Evolutionary conservation across 2,329 filamentous ascomycete species (phyloP).

Genomic region (Ustulina deusta): DNA sequence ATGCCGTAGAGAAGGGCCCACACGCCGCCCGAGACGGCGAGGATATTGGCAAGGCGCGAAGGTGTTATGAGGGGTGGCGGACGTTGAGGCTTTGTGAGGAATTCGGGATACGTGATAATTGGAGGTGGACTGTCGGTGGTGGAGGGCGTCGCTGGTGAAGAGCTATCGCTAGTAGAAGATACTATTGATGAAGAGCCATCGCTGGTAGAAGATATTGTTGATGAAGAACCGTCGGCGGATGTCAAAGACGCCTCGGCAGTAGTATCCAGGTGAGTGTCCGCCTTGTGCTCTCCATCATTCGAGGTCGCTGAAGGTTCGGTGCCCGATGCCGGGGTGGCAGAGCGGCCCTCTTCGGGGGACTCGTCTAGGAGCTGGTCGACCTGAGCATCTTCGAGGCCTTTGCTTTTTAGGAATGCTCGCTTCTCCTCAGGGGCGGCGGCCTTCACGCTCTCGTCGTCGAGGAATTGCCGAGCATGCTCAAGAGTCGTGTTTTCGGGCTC

Average conservation of each 20-base stretch:
- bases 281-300: constrained; percentile 16
- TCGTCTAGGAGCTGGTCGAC: constrained; percentile 73
- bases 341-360: constrained; percentile 32
- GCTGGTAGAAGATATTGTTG: constrained; percentile 39
- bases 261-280: constrained; percentile 10
- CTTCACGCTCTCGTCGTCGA: constrained; percentile 79
- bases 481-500: constrained; percentile 53
- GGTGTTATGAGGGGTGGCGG: constrained; percentile 73
- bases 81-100: constrained; percentile 67
- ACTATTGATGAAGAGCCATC: constrained; percentile 30
- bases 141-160: constrained; percentile 39
- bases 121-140: constrained; percentile 66
- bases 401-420: constrained; percentile 79
- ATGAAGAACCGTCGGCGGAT: constrained; percentile 7
- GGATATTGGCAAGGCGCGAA: constrained; percentile 67
- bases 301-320: constrained; percentile 21
- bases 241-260: constrained; percentile 19
- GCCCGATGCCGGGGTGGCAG: constrained; percentile 16
- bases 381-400: constrained; percentile 75
- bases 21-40: constrained; percentile 68
- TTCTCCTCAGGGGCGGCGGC: constrained; percentile 78
- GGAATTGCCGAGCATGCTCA: constrained; percentile 79
- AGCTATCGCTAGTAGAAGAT: constrained; percentile 14
- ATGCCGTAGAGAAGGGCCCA: constrained; percentile 77
- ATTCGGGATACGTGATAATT: constrained; percentile 78